phyloP scores from a whole-genome alignment of 2,329 filamentous ascomycete species.

The Aspergillus ochraceoroseus region DNA sequence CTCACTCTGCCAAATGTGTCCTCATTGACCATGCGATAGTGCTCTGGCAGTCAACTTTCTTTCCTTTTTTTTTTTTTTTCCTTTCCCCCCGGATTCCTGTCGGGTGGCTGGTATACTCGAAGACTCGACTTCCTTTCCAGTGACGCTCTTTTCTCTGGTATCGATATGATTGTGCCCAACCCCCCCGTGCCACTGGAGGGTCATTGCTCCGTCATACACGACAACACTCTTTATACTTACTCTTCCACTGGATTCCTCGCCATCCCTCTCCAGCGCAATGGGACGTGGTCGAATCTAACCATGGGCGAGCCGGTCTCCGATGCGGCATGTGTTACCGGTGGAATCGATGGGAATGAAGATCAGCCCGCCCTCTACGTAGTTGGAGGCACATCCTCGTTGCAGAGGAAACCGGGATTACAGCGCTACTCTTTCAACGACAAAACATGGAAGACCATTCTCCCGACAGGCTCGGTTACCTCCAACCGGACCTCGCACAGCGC shows the following conservation, averaged over 20 bases:
- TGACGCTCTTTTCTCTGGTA: slow-evolving; percentile 8
- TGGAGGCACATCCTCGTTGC: slow-evolving; percentile 61
- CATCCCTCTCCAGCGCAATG: slow-evolving; percentile 62
- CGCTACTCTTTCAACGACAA: slow-evolving; percentile 55
- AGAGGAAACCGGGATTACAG: slow-evolving; percentile 69
- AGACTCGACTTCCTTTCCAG: slow-evolving; percentile 14
- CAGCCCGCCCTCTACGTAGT: slow-evolving; percentile 71
- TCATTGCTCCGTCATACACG: slow-evolving; percentile 74
- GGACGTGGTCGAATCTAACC: slow-evolving; percentile 63
- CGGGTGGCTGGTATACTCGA: slow-evolving; percentile 29
- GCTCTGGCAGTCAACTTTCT: slow-evolving; percentile 33
- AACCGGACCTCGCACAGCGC: slow-evolving; percentile 71
- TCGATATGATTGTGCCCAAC: slow-evolving; percentile 64
- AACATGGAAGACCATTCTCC: slow-evolving; percentile 55
- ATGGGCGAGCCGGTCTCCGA: slow-evolving; percentile 67
- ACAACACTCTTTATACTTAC: slow-evolving; percentile 81
- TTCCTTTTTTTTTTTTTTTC: slow-evolving; percentile 25
- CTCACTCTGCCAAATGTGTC: slow-evolving; percentile 5
- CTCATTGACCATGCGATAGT: slow-evolving; percentile 33
- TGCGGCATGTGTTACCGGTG: slow-evolving; percentile 69
- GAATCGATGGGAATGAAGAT: slow-evolving; percentile 52
- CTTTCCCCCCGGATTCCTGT: slow-evolving; percentile 12
- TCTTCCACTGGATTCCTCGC: slow-evolving; percentile 70
- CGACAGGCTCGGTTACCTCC: slow-evolving; percentile 53
- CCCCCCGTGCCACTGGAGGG: slow-evolving; percentile 66